Evolutionary conservation across 2,329 filamentous ascomycete genomes (phyloP).

Genomic region (Aspergillaceae sp.): DNA sequence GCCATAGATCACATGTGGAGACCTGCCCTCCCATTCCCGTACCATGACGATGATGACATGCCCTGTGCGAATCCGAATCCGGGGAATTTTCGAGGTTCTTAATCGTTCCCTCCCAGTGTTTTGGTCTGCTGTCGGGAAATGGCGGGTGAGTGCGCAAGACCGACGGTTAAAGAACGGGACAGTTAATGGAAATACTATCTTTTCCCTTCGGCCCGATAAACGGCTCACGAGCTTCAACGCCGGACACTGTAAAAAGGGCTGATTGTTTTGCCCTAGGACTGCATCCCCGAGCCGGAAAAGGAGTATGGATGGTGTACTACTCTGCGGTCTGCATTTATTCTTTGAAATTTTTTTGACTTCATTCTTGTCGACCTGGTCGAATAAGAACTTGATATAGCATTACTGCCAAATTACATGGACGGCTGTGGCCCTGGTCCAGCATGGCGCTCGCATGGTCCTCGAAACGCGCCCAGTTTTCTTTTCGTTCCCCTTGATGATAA

Average conservation of each 20-base stretch:
- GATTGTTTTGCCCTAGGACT: constrained; percentile 10
- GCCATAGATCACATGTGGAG: constrained; percentile 12
- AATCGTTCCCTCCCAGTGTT: constrained; percentile 5
- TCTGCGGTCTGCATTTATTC: background rate
- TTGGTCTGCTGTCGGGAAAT: constrained; percentile 22
- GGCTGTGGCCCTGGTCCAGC: constrained; percentile 17
- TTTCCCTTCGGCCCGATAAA: constrained; percentile 18
- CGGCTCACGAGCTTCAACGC: constrained; percentile 8
- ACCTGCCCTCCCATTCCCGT: background rate
- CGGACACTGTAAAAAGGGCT: constrained; percentile 5
- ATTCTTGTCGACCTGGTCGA: constrained; percentile 1
- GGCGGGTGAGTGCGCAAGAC: constrained; percentile 17
- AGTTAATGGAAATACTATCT: background rate
- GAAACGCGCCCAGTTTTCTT: constrained; percentile 6
- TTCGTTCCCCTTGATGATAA: background rate
- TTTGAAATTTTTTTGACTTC: constrained; percentile 4
- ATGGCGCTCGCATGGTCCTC: constrained; percentile 12
- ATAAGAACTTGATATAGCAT: constrained; percentile 8
- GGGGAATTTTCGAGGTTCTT: constrained; percentile 18
- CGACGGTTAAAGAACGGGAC: constrained; percentile 12
- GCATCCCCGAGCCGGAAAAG: too few species aligned
- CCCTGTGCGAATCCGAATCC: background rate
- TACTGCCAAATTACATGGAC: constrained; percentile 25
- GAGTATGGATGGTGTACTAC: background rate
- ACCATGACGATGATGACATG: background rate